Evolutionary conservation across 768 basidiomycete genomes (phyloP).

Genomic region (Psilocybe tampanensis): DNA sequence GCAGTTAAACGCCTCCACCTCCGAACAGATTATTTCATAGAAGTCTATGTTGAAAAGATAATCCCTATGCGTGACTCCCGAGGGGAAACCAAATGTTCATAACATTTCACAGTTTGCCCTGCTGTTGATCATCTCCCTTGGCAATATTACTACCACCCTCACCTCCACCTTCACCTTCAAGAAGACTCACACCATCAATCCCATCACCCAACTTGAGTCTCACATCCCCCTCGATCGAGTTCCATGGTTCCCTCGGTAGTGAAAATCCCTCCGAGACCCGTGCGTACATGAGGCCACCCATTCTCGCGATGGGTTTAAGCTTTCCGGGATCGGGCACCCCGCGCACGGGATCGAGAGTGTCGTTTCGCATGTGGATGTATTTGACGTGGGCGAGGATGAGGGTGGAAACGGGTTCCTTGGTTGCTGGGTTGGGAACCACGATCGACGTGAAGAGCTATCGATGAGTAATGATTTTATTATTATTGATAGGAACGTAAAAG

Average conservation of each 20-base stretch:
- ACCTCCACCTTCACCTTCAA: too few relatives aligned
- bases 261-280: slow-evolving; percentile 47
- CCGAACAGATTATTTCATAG: too few relatives aligned
- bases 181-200: neutral
- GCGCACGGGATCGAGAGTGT: slow-evolving; percentile 40
- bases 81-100: too few relatives aligned
- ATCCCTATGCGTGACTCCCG: too few relatives aligned
- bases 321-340: slow-evolving; percentile 50
- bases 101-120: too few relatives aligned
- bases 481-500: neutral
- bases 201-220: slow-evolving; percentile 2
- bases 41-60: too few relatives aligned
- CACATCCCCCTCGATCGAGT: slow-evolving; percentile 36
- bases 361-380: slow-evolving; percentile 59
- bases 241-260: slow-evolving; percentile 59
- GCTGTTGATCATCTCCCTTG: too few relatives aligned
- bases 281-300: slow-evolving; percentile 56
- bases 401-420: slow-evolving; percentile 35
- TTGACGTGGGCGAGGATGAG: slow-evolving; percentile 58
- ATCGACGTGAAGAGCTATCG: slow-evolving; percentile 46
- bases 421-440: slow-evolving; percentile 42
- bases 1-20: too few relatives aligned
- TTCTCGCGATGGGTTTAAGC: slow-evolving; percentile 48
- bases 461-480: slow-evolving; percentile 26
- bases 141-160: too few relatives aligned